Evolutionary conservation across 2,329 filamentous ascomycete species (phyloP).

Genomic region (Didymella pinodella): DNA sequence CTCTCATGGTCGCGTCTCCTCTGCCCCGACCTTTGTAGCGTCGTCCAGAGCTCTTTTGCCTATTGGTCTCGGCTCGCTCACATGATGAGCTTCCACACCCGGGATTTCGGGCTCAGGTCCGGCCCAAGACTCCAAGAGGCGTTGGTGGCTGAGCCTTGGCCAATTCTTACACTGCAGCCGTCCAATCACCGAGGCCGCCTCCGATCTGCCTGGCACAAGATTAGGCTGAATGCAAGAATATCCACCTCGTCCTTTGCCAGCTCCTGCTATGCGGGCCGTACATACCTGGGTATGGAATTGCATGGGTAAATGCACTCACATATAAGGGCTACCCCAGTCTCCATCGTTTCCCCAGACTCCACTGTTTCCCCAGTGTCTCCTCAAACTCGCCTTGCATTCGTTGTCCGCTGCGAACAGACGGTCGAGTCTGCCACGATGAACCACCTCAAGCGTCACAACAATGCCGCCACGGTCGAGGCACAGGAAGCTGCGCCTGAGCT

Average conservation of each 20-base stretch:
- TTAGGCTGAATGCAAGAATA: slow-evolving; percentile 29
- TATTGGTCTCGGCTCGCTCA: not conserved
- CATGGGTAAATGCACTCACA: slow-evolving; percentile 20
- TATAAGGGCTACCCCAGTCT: slow-evolving; percentile 26
- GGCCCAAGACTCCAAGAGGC: slow-evolving; percentile 25
- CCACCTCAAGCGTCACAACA: not conserved
- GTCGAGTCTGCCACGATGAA: not conserved
- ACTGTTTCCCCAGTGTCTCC: slow-evolving; percentile 17
- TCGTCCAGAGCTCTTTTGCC: not conserved
- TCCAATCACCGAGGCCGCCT: not conserved
- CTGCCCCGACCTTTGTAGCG: not conserved
- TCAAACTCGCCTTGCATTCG: slow-evolving; percentile 13
- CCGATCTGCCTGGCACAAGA: slow-evolving; percentile 14
- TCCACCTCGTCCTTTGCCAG: slow-evolving; percentile 22
- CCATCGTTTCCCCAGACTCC: slow-evolving; percentile 25
- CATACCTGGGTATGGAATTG: slow-evolving; percentile 7
- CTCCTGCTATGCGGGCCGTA: slow-evolving; percentile 28
- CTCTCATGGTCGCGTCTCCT: not conserved
- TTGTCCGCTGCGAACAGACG: not conserved
- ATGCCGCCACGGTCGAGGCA: not conserved
- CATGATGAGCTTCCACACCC: slow-evolving; percentile 8
- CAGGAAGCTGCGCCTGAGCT: not conserved
- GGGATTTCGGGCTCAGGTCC: slow-evolving; percentile 22
- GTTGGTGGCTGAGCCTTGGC: slow-evolving; percentile 29
- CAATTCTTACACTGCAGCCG: slow-evolving; percentile 14